These are phyloP conservation scores for Exophiala oligosperma DNA, from an alignment of 2,329 filamentous ascomycete genomes.

Conservation along the genomic window DNA sequence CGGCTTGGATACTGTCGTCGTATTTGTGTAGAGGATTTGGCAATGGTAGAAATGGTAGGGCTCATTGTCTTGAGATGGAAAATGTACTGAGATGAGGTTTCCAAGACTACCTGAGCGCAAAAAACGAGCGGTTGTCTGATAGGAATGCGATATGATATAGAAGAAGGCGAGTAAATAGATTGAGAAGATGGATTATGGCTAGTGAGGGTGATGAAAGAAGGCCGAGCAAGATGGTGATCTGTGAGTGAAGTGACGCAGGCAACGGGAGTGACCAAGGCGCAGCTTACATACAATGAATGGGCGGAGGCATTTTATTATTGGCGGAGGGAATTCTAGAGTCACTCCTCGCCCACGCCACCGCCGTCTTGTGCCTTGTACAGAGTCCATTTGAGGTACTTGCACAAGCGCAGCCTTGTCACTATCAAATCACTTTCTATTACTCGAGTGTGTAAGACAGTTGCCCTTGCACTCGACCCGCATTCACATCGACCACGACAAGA, in stretches of 20 bases:
- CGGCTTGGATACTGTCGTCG: conserved; percentile 21
- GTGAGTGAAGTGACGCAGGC: conserved; percentile 18
- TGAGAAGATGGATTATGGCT: too few relatives aligned
- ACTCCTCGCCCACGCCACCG: not conserved
- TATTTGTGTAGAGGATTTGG: conserved; percentile 18
- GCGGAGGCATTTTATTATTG: not conserved
- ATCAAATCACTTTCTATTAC: not conserved
- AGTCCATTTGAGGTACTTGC: not conserved
- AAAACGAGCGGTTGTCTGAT: conserved; percentile 10
- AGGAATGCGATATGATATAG: conserved; percentile 5
- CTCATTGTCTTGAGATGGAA: conserved; percentile 25
- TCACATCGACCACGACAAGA: not conserved
- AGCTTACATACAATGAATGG: not conserved
- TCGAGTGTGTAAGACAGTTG: not conserved
- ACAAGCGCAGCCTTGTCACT: conserved; percentile 6
- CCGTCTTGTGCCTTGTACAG: not conserved
- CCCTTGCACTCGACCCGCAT: not conserved
- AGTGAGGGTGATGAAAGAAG: conserved; percentile 20
- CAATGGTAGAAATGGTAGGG: conserved; percentile 19
- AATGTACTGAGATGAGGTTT: conserved; percentile 4
- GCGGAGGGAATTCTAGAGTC: not conserved
- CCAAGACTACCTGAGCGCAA: conserved; percentile 9
- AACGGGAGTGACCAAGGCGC: not conserved
- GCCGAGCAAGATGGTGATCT: conserved; percentile 21
- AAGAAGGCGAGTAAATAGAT: conserved; percentile 6